Percentiles rank a stretch among this genome's conserved stretches.
Evolutionary conservation across 2,329 filamentous ascomycete genomes (phyloP).

Genomic region (Ampelomyces quisqualis): DNA sequence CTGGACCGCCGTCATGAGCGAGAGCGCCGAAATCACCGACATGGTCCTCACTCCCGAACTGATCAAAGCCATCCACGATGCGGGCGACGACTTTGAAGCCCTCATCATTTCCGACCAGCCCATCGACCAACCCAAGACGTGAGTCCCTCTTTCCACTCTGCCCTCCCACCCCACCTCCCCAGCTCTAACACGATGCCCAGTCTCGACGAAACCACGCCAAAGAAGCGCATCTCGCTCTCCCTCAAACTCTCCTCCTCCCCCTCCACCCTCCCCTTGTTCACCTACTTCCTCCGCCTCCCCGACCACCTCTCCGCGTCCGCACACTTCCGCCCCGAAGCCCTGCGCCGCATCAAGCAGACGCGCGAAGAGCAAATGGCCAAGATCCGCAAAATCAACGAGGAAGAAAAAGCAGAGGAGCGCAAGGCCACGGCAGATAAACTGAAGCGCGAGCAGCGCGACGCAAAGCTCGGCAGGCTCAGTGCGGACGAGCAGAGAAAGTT

Average conservation of each 20-base stretch:
- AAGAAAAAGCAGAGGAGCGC: constrained; percentile 64
- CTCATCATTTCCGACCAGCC: constrained; percentile 89
- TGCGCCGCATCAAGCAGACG: constrained; percentile 75
- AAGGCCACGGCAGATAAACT: constrained; percentile 59
- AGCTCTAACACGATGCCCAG: constrained; percentile 49
- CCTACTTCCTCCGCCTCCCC: constrained; percentile 78
- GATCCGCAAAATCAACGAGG: constrained; percentile 77
- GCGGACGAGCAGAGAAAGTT: constrained; percentile 56
- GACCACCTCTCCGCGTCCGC: constrained; percentile 74
- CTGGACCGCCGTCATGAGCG: constrained; percentile 94
- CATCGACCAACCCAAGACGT: constrained; percentile 81
- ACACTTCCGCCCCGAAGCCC: constrained; percentile 85
- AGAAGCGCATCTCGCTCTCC: constrained; percentile 83
- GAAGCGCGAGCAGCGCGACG: constrained; percentile 74
- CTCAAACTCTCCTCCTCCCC: constrained; percentile 60
- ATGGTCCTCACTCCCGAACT: constrained; percentile 84
- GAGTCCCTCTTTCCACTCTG: constrained; percentile 51
- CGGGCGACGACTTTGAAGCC: constrained; percentile 75
- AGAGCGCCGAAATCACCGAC: constrained; percentile 93
- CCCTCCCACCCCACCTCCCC: background rate
- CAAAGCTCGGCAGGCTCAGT: constrained; percentile 71
- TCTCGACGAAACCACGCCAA: constrained; percentile 77
- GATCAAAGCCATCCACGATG: constrained; percentile 72
- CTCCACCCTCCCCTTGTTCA: constrained; percentile 73
- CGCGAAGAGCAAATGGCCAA: constrained; percentile 79